A percentile compares a stretch with the other conserved stretches of the same genome.
Conservation (phyloP, 176 grass and related monocot species). For the Cenchrus fungigraminus region DNA sequence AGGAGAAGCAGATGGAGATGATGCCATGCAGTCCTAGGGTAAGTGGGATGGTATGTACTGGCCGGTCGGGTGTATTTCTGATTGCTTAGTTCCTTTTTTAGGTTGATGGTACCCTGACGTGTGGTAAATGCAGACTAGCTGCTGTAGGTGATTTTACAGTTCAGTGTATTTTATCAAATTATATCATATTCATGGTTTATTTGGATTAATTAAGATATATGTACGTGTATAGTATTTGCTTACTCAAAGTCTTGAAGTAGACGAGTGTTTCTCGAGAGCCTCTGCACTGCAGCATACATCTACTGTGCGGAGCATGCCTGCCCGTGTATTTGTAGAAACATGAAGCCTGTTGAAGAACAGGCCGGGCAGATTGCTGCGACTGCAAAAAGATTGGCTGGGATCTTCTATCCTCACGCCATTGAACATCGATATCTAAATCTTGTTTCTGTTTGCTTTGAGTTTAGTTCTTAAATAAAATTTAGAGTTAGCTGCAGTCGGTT, state of each 20-base stretch:
- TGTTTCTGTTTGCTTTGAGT: too few relatives aligned
- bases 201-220: neutral
- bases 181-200: neutral
- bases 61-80: neutral
- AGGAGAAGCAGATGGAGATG: conserved; percentile 57
- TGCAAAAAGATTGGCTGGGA: too few relatives aligned
- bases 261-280: neutral
- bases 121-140: neutral
- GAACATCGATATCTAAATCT: too few relatives aligned
- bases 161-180: conserved; percentile 3
- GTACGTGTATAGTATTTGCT: neutral
- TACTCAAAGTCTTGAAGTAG: neutral
- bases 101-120: neutral
- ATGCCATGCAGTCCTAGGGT: conserved; percentile 59
- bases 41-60: neutral
- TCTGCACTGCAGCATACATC: neutral
- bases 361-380: too few relatives aligned
- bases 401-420: too few relatives aligned
- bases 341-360: too few relatives aligned
- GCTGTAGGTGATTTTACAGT: neutral
- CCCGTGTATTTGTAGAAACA: too few relatives aligned
- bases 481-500: too few relatives aligned
- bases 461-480: too few relatives aligned
- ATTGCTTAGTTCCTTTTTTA: neutral
- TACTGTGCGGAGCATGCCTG: too few relatives aligned